Evolutionary conservation across 2,329 filamentous ascomycete genomes (phyloP).

Genomic region (Sclerotinia sclerotiorum): DNA sequence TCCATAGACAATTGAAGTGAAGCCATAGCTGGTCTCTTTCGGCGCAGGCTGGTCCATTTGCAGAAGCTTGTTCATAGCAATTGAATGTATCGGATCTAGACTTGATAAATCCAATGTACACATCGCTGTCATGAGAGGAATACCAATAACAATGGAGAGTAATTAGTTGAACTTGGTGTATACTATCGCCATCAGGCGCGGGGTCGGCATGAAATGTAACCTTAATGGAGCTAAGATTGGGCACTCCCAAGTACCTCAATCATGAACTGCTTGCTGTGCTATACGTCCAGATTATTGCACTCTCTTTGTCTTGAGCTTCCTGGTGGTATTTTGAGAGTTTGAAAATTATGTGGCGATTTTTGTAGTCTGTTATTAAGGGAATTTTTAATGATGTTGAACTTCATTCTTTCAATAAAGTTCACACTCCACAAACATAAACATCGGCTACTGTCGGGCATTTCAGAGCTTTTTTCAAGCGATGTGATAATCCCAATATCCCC

Average conservation of each 20-base stretch:
- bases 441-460: constrained; percentile 12
- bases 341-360: background rate
- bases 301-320: background rate
- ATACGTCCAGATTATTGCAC: too few relatives aligned
- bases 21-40: background rate
- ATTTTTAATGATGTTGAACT: background rate
- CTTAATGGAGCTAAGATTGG: background rate
- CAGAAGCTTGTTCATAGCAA: background rate
- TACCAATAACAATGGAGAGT: background rate
- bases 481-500: background rate
- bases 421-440: background rate
- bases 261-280: background rate
- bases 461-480: constrained; percentile 7
- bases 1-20: background rate
- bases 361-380: background rate
- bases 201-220: background rate
- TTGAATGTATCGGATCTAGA: background rate
- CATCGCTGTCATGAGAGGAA: background rate
- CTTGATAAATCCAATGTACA: background rate
- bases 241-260: background rate
- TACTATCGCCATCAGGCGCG: background rate
- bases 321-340: background rate
- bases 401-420: background rate
- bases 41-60: background rate
- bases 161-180: background rate